Conservation (phyloP, 2,329 filamentous ascomycete species). For the Phialophora macrospora region DNA sequence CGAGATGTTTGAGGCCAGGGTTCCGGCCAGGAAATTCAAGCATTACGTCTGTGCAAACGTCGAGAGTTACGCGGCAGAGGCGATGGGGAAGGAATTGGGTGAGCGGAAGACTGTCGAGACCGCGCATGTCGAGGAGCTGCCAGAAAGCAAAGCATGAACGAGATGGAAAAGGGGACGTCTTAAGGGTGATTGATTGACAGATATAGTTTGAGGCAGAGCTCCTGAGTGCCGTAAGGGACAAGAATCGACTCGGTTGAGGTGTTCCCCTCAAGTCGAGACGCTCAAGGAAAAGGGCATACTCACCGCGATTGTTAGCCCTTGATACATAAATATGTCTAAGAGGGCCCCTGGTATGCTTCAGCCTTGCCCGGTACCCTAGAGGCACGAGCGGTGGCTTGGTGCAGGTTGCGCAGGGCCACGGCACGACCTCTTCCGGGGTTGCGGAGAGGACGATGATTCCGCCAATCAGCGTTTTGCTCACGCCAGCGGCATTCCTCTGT, state of each 20-base stretch:
- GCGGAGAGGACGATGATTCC: slow-evolving; percentile 21
- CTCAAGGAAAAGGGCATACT: neutral
- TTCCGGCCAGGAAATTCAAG: slow-evolving; percentile 47
- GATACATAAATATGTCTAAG: neutral
- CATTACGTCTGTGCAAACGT: slow-evolving; percentile 45
- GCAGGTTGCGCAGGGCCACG: too few relatives aligned
- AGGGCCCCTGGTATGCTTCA: neutral
- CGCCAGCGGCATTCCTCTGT: neutral
- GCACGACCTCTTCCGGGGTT: neutral
- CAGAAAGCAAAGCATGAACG: slow-evolving; percentile 12
- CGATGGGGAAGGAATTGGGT: slow-evolving; percentile 24
- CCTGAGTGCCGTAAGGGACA: neutral
- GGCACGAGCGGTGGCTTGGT: neutral
- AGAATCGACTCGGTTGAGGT: neutral
- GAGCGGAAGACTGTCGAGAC: slow-evolving; percentile 17
- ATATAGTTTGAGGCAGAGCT: neutral
- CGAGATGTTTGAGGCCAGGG: slow-evolving; percentile 45
- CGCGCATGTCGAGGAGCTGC: slow-evolving; percentile 25
- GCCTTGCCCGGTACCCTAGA: neutral
- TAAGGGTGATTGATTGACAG: neutral
- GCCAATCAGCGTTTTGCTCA: slow-evolving; percentile 35
- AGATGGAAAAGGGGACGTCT: neutral
- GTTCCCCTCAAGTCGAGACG: neutral
- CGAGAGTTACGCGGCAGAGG: slow-evolving; percentile 27
- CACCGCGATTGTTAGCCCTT: too few relatives aligned